These are phyloP conservation scores for Aspergillus brunneoviolaceus DNA, from an alignment of 2,329 filamentous ascomycete genomes.

Conservation along the genomic window DNA sequence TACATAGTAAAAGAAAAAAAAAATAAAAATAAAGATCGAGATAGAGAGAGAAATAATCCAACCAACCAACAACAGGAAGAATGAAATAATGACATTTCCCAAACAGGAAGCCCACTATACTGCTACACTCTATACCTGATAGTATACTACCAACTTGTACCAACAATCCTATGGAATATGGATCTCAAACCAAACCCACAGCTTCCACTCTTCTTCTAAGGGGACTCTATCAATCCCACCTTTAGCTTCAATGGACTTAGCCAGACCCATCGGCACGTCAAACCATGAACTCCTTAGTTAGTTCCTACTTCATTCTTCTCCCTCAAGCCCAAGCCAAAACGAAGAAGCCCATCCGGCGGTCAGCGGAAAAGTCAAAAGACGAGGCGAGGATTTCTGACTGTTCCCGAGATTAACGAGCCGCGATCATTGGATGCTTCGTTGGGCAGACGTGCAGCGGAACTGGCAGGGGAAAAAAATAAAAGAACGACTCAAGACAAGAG, in stretches of 20 bases:
- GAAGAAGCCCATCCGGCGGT: constrained; percentile 24
- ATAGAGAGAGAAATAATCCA: background rate
- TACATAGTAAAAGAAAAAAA: constrained; percentile 2
- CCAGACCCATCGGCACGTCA: constrained; percentile 8
- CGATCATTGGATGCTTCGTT: constrained; percentile 40
- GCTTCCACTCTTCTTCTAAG: background rate
- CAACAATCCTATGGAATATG: too few species aligned
- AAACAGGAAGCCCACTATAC: too few species aligned
- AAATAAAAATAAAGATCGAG: constrained; percentile 5
- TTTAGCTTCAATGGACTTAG: background rate
- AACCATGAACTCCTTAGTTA: constrained; percentile 7
- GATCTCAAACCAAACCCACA: background rate
- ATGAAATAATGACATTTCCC: constrained; percentile 2
- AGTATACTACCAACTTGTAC: too few species aligned
- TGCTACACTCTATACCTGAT: too few species aligned
- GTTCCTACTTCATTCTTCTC: too few species aligned
- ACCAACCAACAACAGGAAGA: background rate
- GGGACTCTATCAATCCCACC: constrained; percentile 1
- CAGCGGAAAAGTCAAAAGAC: constrained; percentile 31
- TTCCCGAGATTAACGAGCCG: constrained; percentile 28
- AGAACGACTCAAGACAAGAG: constrained; percentile 15
- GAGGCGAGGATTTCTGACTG: constrained; percentile 34
- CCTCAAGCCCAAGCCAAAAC: background rate
- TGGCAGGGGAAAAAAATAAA: constrained; percentile 15
- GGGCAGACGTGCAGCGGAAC: constrained; percentile 33